phyloP scores from a whole-genome alignment of 2,329 filamentous ascomycete genomes.

The Aureobasidium sp. region DNA sequence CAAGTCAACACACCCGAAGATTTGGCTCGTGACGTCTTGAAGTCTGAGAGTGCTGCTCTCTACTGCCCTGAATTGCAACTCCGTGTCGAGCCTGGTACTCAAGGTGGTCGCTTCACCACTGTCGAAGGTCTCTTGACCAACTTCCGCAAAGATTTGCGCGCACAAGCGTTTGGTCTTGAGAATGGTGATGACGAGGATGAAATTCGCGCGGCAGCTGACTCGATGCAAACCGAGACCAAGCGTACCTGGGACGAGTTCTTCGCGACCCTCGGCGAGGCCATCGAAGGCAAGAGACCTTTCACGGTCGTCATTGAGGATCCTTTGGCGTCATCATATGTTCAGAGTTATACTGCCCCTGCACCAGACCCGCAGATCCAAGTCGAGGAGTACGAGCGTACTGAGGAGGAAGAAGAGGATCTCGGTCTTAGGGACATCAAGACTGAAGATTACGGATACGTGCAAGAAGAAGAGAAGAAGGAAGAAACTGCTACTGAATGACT shows the following conservation, averaged over 20 bases:
- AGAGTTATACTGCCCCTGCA: slow-evolving; percentile 72
- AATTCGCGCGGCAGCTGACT: slow-evolving; percentile 62
- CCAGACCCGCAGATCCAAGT: slow-evolving; percentile 76
- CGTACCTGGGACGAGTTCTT: slow-evolving; percentile 79
- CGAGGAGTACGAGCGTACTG: slow-evolving; percentile 78
- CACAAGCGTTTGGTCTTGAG: slow-evolving; percentile 75
- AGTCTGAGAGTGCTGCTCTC: slow-evolving; percentile 85
- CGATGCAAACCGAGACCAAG: slow-evolving; percentile 59
- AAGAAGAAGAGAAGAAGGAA: background rate
- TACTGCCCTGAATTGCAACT: slow-evolving; percentile 82
- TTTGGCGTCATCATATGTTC: slow-evolving; percentile 86
- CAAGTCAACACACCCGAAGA: slow-evolving; percentile 63
- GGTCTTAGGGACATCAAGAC: slow-evolving; percentile 89
- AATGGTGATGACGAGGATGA: slow-evolving; percentile 41
- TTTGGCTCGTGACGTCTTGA: slow-evolving; percentile 86
- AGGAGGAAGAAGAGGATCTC: slow-evolving; percentile 88
- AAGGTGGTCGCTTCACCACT: slow-evolving; percentile 94
- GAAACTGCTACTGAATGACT: slow-evolving; percentile 5
- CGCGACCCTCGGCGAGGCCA: slow-evolving; percentile 64
- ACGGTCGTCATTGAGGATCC: slow-evolving; percentile 80
- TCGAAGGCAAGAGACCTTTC: slow-evolving; percentile 73
- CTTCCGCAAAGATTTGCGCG: slow-evolving; percentile 80
- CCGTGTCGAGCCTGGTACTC: slow-evolving; percentile 82
- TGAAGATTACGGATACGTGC: slow-evolving; percentile 57
- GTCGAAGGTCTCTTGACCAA: slow-evolving; percentile 90